Evolutionary conservation across 306 rosid genomes (phyloP).

Genomic region (Corylus americana): DNA sequence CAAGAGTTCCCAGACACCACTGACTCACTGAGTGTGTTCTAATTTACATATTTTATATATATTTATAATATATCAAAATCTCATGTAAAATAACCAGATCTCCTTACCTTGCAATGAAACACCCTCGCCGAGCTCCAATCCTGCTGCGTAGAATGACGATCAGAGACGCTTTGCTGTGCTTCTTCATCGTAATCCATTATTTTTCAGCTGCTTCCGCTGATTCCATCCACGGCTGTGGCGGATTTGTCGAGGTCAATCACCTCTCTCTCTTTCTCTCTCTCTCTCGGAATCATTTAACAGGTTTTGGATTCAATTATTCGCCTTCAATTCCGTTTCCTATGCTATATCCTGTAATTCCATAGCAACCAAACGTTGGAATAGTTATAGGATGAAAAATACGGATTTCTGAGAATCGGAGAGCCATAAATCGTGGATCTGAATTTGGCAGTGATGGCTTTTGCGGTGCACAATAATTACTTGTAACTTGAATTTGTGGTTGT

Average conservation of each 20-base stretch:
- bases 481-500: background rate
- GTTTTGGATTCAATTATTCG: background rate
- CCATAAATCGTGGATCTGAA: background rate
- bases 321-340: background rate
- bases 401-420: background rate
- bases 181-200: constrained; percentile 35
- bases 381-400: background rate
- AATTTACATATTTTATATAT: too few relatives aligned
- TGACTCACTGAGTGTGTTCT: background rate
- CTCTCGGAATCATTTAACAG: background rate
- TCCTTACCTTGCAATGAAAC: background rate
- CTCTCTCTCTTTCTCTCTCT: background rate
- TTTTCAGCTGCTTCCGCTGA: constrained; percentile 63
- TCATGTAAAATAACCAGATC: background rate
- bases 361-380: background rate
- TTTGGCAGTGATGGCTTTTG: background rate
- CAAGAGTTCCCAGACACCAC: background rate
- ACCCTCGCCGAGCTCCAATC: constrained; percentile 21
- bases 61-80: background rate
- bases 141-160: constrained; percentile 38
- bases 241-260: constrained; percentile 60
- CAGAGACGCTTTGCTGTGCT: constrained; percentile 29
- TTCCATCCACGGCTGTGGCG: constrained; percentile 72
- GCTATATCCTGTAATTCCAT: background rate
- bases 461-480: background rate